Base-by-base conservation (phyloP, 345 rosid genomes). In the Kandelia obovata region DNA sequence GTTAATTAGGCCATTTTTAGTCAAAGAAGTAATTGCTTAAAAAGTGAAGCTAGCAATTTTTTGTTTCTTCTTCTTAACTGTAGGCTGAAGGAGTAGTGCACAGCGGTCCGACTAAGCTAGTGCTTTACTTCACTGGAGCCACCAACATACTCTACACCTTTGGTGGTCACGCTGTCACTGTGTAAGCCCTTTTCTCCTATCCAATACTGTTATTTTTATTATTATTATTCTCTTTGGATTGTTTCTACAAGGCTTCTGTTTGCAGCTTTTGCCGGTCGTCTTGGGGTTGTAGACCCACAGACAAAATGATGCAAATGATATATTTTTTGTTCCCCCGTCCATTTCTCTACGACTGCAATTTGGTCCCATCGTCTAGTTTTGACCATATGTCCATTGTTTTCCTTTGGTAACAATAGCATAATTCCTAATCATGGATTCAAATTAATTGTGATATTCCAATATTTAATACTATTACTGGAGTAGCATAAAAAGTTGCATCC, bases 91-190 rank as follows among this genome's bases (percentile, higher is more conserved):
- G 85, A 25, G 99, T 89, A 57, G 75, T 70, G 7, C 99, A 92
- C 71, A 30, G 89, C 16, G 99, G 86, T 65, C 98, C 99, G 51
- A 82, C 83, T 23, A 86, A 86, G 86, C 64, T 90, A 30, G 98
- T 95, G 73, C 89, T 92, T 13, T 95, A 95, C 85, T 95, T 95
- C 82, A 92, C 99, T 66, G 99, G 99, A 68, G 98, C 99, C 70
- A 95, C 99, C 75, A 95, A 95, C 80, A 87, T 95, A 31, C 87
- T 95, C 69, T 95, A 95, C 77, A 95, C 99, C 46, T 95, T 92
- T 37, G 99, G 99, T 30, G 99, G 99, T 46, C 99, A 95, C 69
- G 99, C 99, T 5, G 99, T 95, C 76, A 95, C 99, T 47, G 99
- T 95, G 99, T 95, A 84, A 84, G 96, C 71, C 63, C 63, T 26